phyloP scores from a whole-genome alignment of 2,329 filamentous ascomycete genomes.

The Ophiostoma pallidulum region DNA sequence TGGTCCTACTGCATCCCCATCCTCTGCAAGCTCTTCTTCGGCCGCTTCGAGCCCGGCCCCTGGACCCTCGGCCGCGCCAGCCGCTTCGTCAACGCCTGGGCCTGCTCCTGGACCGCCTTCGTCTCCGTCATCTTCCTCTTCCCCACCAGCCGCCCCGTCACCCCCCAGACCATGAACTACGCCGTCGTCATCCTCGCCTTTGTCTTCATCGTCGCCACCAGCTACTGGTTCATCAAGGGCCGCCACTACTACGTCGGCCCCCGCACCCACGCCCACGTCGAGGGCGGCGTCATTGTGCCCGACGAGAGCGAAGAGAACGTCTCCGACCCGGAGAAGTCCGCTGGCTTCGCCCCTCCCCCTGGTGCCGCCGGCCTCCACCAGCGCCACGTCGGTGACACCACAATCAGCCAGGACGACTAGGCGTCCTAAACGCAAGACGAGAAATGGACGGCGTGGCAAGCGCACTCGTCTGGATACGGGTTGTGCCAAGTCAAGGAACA shows the following conservation, averaged over 20 bases:
- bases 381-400: conserved; percentile 3
- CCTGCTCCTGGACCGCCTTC: conserved; percentile 43
- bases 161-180: conserved; percentile 44
- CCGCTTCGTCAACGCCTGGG: conserved; percentile 35
- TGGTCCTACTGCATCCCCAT: conserved; percentile 50
- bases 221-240: conserved; percentile 38
- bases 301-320: conserved; percentile 10
- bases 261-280: conserved; percentile 22
- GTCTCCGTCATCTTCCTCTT: conserved; percentile 45
- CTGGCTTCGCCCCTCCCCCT: background rate
- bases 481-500: background rate
- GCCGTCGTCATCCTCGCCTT: conserved; percentile 39
- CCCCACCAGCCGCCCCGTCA: conserved; percentile 38
- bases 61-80: conserved; percentile 39
- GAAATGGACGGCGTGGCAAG: background rate
- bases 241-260: conserved; percentile 40
- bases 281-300: conserved; percentile 19
- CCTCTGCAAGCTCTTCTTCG: conserved; percentile 40
- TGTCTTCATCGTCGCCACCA: conserved; percentile 33
- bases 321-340: conserved; percentile 11
- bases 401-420: background rate
- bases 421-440: no score
- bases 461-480: background rate
- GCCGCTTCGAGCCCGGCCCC: conserved; percentile 40
- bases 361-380: conserved; percentile 13